A percentile compares a stretch with the other conserved stretches of the same genome.
Conservation (phyloP, 352 stramenopile genomes). For the Pythium volutum region DNA sequence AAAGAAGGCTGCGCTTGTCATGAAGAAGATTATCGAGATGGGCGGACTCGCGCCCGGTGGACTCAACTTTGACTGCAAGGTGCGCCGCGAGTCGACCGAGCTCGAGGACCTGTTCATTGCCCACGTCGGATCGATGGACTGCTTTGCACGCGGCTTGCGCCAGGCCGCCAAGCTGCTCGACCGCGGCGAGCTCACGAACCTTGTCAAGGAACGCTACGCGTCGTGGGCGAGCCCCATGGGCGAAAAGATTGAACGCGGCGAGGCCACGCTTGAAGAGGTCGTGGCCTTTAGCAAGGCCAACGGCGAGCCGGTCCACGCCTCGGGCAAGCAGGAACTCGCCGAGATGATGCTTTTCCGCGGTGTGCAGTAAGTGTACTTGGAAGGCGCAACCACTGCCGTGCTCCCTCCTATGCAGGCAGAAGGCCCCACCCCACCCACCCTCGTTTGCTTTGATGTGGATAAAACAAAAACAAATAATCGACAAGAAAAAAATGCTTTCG, state of each 20-base stretch:
- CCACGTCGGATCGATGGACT: slow-evolving; percentile 6
- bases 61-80: slow-evolving; percentile 8
- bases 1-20: slow-evolving; percentile 2
- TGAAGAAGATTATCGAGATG: slow-evolving; percentile 8
- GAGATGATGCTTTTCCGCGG: slow-evolving; percentile 1
- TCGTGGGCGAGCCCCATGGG: slow-evolving; percentile 1
- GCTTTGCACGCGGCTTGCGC: slow-evolving; percentile 1
- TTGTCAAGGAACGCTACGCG: slow-evolving; percentile 3
- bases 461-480: too few relatives aligned
- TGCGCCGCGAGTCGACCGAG: slow-evolving; percentile 2
- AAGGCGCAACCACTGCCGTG: too few relatives aligned
- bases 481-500: not conserved
- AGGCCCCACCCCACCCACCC: too few relatives aligned
- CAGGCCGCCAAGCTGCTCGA: slow-evolving; percentile 8
- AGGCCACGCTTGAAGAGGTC: slow-evolving; percentile 8
- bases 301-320: not conserved
- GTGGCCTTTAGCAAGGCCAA: not conserved
- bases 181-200: not conserved
- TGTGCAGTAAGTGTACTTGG: not conserved
- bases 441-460: not conserved
- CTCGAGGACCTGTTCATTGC: slow-evolving; percentile 6
- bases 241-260: slow-evolving; percentile 1
- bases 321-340: slow-evolving; percentile 8
- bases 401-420: too few relatives aligned
- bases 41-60: not conserved